Evolutionary conservation across 495 filamentous ascomycete genomes (phyloP), one percentile per base, ranked within the genome.

Genomic region (Penicillium silybi): DNA sequence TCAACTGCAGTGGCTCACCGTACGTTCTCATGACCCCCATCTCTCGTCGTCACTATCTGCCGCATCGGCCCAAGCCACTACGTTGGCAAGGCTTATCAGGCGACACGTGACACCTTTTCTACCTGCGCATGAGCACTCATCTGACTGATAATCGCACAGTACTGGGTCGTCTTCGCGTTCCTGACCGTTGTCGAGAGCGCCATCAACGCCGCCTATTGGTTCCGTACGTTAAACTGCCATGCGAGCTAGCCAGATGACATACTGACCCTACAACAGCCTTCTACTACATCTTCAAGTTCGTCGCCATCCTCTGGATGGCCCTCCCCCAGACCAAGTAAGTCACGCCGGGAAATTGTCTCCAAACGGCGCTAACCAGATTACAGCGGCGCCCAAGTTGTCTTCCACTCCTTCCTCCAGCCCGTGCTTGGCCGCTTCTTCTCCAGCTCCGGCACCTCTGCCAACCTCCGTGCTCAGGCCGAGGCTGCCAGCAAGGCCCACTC

Each of bases 211-310:
- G 88, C 95, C 40, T 99, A 99, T 82, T 99, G 93, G 93, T 92
- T 99, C 80, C 93, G 82, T 85, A 80, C 57, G 81, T 75, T 22
- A 23, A 56, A 23, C 5, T 18, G 7, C 4, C 29, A 32, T 22
- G 46, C 46, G 5, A n/a, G 34, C 22, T 27, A 17, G 3, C 16
- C 35, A 5, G 15, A 19, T 35, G 18, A 37, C n/a, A 25, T n/a
- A 35, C 56, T 65, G 27, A 63, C 44, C 5, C 25, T 13, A 16
- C 17, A 47, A 45, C 50, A 85, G 82, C 93, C 64, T 99, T 99
- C 82, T 99, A 99, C 85, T 99, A 90, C 76, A 93, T 92, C 75
- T 97, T 97, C 86, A 99, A 99, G 80, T 96, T 99, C 67, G 80
- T 90, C 64, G 83, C 97, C 64, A 77, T 97, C 61, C 83, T 99